A percentile compares a stretch with the other conserved stretches of the same genome.
Conservation (phyloP, 495 filamentous ascomycete genomes). For the Amphirosellinia nigrospora region DNA sequence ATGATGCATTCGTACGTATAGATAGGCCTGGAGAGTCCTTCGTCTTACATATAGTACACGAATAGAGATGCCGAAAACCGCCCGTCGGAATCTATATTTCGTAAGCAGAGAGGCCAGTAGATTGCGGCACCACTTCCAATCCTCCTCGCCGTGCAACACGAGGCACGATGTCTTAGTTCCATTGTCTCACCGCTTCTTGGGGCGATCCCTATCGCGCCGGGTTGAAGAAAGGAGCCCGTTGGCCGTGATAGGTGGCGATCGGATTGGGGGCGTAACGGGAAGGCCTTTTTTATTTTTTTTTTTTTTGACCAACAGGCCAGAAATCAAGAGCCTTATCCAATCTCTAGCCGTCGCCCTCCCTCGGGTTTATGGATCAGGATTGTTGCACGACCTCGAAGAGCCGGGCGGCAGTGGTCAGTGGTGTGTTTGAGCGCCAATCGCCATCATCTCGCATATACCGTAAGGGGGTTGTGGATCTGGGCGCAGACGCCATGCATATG, state of each 20-base stretch:
- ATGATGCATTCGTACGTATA: neutral
- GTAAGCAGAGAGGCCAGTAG: slow-evolving; percentile 17
- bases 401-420: slow-evolving; percentile 15
- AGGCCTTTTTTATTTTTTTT: neutral
- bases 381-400: slow-evolving; percentile 21
- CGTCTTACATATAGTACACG: neutral
- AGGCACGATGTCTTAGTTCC: neutral
- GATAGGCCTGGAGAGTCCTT: slow-evolving; percentile 13
- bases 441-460: slow-evolving; percentile 26
- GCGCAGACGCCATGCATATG: slow-evolving; percentile 26
- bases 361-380: neutral
- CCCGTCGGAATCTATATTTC: slow-evolving; percentile 2
- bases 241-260: slow-evolving; percentile 3
- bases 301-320: neutral
- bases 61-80: slow-evolving; percentile 2
- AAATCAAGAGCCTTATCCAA: neutral
- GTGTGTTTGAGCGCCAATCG: slow-evolving; percentile 11
- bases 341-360: neutral
- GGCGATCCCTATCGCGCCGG: neutral
- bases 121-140: neutral
- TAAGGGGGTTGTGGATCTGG: slow-evolving; percentile 17
- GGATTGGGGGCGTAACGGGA: slow-evolving; percentile 16
- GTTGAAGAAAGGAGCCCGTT: neutral
- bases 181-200: slow-evolving; percentile 16
- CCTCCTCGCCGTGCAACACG: neutral